Evolutionary conservation across 2,329 filamentous ascomycete genomes (phyloP).

Genomic region (Sporothrix mexicana): DNA sequence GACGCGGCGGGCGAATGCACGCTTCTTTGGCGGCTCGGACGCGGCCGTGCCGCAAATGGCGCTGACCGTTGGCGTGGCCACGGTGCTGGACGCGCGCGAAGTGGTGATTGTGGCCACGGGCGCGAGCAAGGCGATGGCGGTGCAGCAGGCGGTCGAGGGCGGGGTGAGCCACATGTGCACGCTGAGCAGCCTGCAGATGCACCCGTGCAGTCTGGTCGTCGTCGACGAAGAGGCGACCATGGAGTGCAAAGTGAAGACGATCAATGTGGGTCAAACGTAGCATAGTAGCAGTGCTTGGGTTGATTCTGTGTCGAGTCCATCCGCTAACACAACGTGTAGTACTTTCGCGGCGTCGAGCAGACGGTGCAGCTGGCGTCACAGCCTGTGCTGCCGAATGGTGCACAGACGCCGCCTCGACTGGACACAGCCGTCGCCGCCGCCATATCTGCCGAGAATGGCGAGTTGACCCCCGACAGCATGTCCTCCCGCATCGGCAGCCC

Average conservation of each 20-base stretch:
- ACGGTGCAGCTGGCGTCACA: neutral
- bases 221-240: conserved; percentile 73
- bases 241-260: conserved; percentile 68
- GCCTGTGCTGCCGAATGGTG: neutral
- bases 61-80: conserved; percentile 64
- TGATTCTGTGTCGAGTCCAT: too few relatives aligned
- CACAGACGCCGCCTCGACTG: neutral
- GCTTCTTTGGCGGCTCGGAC: conserved; percentile 72
- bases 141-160: conserved; percentile 74
- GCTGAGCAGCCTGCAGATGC: conserved; percentile 72
- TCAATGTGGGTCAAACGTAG: too few relatives aligned
- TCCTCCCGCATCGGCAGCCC: conserved; percentile 33
- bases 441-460: conserved; percentile 16
- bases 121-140: conserved; percentile 70
- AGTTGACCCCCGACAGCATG: conserved; percentile 34
- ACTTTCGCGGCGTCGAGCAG: conserved; percentile 64
- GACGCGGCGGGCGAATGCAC: conserved; percentile 76
- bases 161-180: conserved; percentile 83
- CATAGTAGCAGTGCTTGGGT: too few relatives aligned
- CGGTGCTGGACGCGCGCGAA: conserved; percentile 70
- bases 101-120: conserved; percentile 76
- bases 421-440: neutral
- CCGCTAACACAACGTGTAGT: too few relatives aligned
- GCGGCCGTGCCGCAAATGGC: conserved; percentile 71
- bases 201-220: conserved; percentile 73